Evolutionary conservation across 441 rosid species (phyloP), one percentile per base, ranked within the genome.

Genomic region (Jatropha multifida): DNA sequence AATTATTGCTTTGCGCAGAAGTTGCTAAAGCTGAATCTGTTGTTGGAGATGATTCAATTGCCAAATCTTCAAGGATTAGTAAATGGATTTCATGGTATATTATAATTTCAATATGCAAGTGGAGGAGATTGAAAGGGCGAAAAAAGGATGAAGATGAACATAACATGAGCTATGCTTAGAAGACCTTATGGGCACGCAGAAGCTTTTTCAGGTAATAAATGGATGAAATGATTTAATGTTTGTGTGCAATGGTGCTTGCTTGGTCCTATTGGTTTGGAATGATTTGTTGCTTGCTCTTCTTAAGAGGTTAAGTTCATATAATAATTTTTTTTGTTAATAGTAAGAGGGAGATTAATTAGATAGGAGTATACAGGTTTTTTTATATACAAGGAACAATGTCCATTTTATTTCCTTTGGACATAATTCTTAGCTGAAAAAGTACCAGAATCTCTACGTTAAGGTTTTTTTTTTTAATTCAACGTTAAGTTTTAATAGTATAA

Each of bases 241-340:
- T 92, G 97, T 67, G 89, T 89, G 15, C 97, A 92, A 63, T 90
- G 98, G 98, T 95, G 98, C 86, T 75, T 95, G 82, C 98, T 97
- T 0, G 97, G 98, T 3, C 96, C 98, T 0, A 82, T 93, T 0
- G 97, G 92, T 78, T 63, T 95, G 99, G 99, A 93, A 76, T 68
- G 96, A 95, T 61, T 82, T 93, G 68, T 69, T 92, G 69, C 86
- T 89, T 81, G 88, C 82, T 10, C 67, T 86, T 71, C 76, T 95
- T 18, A 82, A 54, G 54, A 71, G 60, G 74, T 73, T 37, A 59
- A 61, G 7, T 73, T n/a, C 68, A 74, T 6, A n/a, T 6, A 20
- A 5, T n/a, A 32, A 32, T 32, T 32, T 32, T 2, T 32, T 32
- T 1, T 23, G 32, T 32, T 32, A 32, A 32, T 32, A 32, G 32